Conservation (phyloP, 495 filamentous ascomycete genomes). For the Physcia stellaris region DNA sequence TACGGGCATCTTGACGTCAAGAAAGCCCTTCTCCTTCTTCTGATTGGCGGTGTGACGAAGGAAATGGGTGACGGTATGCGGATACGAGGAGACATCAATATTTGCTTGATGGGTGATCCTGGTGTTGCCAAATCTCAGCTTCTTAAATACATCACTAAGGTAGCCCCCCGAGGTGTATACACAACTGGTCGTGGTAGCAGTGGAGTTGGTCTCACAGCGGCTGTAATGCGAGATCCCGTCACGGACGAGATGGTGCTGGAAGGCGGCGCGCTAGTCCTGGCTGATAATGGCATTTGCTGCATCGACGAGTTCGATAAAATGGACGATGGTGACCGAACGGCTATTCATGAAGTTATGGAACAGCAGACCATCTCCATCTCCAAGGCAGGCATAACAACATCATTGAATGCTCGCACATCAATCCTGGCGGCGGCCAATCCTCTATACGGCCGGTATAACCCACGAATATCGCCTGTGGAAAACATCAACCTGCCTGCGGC, state of each 20-base stretch:
- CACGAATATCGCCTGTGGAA: slow-evolving; percentile 87
- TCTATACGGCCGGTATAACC: slow-evolving; percentile 95
- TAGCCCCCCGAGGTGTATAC: slow-evolving; percentile 92
- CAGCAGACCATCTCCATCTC: slow-evolving; percentile 98
- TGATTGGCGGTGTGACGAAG: slow-evolving; percentile 94
- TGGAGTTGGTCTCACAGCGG: slow-evolving; percentile 93
- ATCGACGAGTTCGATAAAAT: slow-evolving; percentile 99
- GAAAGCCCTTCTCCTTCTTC: slow-evolving; percentile 84
- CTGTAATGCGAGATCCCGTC: slow-evolving; percentile 95
- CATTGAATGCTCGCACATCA: slow-evolving; percentile 87
- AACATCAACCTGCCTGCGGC: slow-evolving; percentile 98
- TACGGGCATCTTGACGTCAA: slow-evolving; percentile 95
- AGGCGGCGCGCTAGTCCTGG: slow-evolving; percentile 87
- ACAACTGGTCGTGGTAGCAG: slow-evolving; percentile 92
- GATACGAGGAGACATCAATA: slow-evolving; percentile 96
- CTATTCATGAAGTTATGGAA: slow-evolving; percentile 99
- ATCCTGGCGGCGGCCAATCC: slow-evolving; percentile 98
- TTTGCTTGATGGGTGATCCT: slow-evolving; percentile 97
- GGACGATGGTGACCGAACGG: slow-evolving; percentile 91
- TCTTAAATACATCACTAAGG: slow-evolving; percentile 95
- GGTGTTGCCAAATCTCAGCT: slow-evolving; percentile 98
- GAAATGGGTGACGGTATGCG: slow-evolving; percentile 96
- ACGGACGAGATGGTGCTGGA: slow-evolving; percentile 99
- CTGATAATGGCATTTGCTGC: slow-evolving; percentile 97
- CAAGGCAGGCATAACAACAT: slow-evolving; percentile 94